These are phyloP conservation scores for Leishmania lainsoni DNA, from an alignment of 208 protist genomes.

Conservation along the genomic window DNA sequence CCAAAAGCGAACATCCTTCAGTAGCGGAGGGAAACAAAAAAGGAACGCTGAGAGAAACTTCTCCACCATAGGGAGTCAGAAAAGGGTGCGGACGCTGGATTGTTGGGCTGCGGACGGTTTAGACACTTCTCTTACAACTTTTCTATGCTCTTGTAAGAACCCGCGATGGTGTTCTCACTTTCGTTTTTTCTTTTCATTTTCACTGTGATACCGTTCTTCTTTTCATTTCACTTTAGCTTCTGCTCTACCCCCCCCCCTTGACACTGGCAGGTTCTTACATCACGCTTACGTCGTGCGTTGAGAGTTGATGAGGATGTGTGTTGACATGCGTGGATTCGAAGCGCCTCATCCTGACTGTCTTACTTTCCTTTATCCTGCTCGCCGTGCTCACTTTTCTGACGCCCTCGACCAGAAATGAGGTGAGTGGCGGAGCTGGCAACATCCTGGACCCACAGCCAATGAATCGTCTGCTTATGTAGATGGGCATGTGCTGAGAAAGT, in stretches of 20 bases:
- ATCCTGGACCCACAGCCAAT: no score
- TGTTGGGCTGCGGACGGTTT: not conserved
- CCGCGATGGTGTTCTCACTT: not conserved
- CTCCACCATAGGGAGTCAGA: no score
- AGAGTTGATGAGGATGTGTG: not conserved
- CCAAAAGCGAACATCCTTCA: no score
- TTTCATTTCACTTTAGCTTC: not conserved
- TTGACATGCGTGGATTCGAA: not conserved
- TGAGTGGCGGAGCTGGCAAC: not conserved
- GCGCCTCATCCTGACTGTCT: no score
- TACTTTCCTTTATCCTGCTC: not conserved
- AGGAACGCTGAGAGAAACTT: no score
- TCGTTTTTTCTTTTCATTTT: slow-evolving; percentile 1
- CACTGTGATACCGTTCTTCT: slow-evolving; percentile 1
- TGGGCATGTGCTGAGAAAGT: not conserved
- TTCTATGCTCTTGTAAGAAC: not conserved
- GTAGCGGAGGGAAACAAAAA: no score
- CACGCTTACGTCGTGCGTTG: not conserved
- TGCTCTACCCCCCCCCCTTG: not conserved
- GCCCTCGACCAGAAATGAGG: not conserved
- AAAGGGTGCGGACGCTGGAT: not conserved
- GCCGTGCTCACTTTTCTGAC: not conserved
- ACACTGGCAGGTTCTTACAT: not conserved
- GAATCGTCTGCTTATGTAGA: not conserved
- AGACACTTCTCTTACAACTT: not conserved